Evolutionary conservation across 2,329 filamentous ascomycete genomes (phyloP).

Genomic region (Colletotrichum sp.): DNA sequence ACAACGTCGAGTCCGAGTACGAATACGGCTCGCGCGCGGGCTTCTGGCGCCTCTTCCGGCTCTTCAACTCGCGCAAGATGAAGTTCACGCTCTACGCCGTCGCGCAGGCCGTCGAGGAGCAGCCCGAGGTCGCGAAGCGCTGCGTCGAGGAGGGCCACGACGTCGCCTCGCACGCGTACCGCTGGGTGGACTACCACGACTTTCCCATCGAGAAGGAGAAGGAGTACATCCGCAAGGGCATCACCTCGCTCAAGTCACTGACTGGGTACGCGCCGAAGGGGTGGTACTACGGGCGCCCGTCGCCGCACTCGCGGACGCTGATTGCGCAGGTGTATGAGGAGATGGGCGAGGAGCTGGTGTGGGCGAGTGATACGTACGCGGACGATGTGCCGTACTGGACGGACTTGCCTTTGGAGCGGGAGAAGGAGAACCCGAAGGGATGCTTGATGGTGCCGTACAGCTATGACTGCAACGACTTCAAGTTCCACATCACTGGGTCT

Average conservation of each 20-base stretch:
- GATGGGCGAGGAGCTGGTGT: conserved; percentile 54
- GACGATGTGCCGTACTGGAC: conserved; percentile 63
- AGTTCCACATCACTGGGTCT: conserved; percentile 38
- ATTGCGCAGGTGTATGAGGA: conserved; percentile 56
- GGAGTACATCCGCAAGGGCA: conserved; percentile 47
- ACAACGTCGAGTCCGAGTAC: conserved; percentile 53
- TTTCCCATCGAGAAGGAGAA: conserved; percentile 50
- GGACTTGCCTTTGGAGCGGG: conserved; percentile 53
- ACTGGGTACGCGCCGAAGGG: conserved; percentile 51
- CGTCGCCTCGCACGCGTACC: conserved; percentile 52
- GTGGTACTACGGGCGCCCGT: conserved; percentile 53
- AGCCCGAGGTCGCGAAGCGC: conserved; percentile 49
- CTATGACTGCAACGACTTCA: conserved; percentile 62
- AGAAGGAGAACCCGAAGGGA: conserved; percentile 44
- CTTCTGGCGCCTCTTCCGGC: conserved; percentile 52
- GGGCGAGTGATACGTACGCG: conserved; percentile 55
- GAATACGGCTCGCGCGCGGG: conserved; percentile 55
- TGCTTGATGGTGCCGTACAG: conserved; percentile 58
- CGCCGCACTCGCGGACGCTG: conserved; percentile 47
- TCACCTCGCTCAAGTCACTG: conserved; percentile 43
- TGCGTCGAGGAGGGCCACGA: conserved; percentile 56
- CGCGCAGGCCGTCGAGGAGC: conserved; percentile 50
- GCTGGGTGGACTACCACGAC: conserved; percentile 57
- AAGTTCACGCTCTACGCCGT: conserved; percentile 57
- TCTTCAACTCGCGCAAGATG: conserved; percentile 53